Conservation (phyloP, 495 filamentous ascomycete genomes). For the Lepraria neglecta region DNA sequence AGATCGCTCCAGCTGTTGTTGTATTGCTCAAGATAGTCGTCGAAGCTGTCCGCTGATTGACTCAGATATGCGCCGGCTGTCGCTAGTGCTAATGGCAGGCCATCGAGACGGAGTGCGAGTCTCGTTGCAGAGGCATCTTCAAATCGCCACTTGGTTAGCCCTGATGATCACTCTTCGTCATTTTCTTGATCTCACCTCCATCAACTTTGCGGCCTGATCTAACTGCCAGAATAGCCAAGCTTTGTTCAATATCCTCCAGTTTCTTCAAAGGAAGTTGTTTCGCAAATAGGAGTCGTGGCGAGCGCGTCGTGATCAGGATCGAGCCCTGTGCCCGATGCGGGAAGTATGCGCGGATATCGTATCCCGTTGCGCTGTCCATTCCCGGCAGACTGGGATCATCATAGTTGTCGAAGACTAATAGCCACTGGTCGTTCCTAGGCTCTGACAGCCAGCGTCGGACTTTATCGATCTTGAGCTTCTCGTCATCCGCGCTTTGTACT, state of each 20-base stretch:
- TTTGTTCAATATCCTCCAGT: conserved; percentile 30
- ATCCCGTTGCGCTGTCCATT: conserved; percentile 23
- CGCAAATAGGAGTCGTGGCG: conserved; percentile 31
- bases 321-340: conserved; percentile 34
- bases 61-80: conserved; percentile 29
- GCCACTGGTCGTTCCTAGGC: conserved; percentile 29
- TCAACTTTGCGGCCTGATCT: conserved; percentile 30
- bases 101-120: conserved; percentile 25
- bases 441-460: conserved; percentile 36
- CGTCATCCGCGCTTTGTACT: conserved; percentile 3
- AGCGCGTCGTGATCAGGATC: conserved; percentile 42
- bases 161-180: conserved; percentile 15
- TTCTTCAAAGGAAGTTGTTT: conserved; percentile 31
- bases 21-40: conserved; percentile 17
- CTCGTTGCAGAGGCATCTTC: conserved; percentile 2
- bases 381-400: conserved; percentile 29
- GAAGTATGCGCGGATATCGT: conserved; percentile 36
- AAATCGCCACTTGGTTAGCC: neutral
- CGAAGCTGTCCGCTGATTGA: conserved; percentile 20
- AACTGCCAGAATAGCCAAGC: conserved; percentile 35
- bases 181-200: conserved; percentile 19
- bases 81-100: conserved; percentile 30
- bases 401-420: conserved; percentile 33
- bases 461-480: conserved; percentile 28
- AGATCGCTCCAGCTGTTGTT: conserved; percentile 21